phyloP scores from a whole-genome alignment of 768 basidiomycete species.

The Cystofilobasidium capitatum region DNA sequence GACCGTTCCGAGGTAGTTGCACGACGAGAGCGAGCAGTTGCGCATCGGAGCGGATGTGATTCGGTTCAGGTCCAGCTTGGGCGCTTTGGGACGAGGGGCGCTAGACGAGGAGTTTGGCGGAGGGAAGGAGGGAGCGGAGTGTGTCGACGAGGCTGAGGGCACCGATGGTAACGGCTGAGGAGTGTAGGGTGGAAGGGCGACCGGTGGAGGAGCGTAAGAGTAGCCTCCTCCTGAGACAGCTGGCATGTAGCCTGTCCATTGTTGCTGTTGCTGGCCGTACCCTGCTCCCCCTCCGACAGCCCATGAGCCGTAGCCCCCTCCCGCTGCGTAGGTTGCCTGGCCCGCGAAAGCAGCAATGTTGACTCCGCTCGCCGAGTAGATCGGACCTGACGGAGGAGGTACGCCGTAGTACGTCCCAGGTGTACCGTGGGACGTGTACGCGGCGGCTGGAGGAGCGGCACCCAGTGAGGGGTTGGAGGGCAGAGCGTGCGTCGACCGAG shows the following conservation, averaged over 20 bases:
- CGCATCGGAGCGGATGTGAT: slow-evolving; percentile 17
- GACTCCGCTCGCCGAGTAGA: not conserved
- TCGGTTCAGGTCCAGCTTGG: slow-evolving; percentile 3
- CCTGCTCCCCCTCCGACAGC: not conserved
- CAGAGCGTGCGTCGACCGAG: not conserved
- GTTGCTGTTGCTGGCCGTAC: not conserved
- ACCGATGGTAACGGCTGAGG: not conserved
- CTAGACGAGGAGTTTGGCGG: too few relatives aligned
- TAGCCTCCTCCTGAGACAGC: not conserved
- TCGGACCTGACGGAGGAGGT: not conserved
- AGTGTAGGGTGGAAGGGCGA: not conserved
- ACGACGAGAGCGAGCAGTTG: slow-evolving; percentile 35
- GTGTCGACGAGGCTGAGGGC: not conserved
- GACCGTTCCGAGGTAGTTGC: slow-evolving; percentile 57
- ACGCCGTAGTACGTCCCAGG: not conserved
- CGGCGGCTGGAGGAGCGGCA: not conserved
- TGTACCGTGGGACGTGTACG: not conserved
- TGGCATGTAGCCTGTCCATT: not conserved
- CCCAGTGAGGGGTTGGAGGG: not conserved
- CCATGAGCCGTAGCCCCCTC: not conserved
- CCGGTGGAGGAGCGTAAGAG: too few relatives aligned
- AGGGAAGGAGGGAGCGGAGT: not conserved
- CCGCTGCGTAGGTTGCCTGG: not conserved
- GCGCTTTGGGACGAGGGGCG: slow-evolving; percentile 1
- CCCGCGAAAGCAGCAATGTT: not conserved